phyloP scores from a whole-genome alignment of 306 rosid species.

The Vachellia collinsii region DNA sequence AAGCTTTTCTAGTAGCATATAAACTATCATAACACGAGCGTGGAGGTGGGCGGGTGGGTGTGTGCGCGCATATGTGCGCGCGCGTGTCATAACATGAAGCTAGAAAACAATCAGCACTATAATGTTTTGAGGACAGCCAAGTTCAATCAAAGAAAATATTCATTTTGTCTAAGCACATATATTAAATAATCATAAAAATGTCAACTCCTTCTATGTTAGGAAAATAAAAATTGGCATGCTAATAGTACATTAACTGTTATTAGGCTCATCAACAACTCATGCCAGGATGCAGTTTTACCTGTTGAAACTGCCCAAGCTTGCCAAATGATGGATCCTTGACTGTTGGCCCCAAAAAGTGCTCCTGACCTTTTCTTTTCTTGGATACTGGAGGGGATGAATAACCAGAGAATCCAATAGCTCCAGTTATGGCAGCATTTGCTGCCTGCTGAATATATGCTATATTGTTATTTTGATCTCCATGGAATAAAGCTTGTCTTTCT shows the following conservation, averaged over 20 bases:
- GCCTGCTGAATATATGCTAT: conserved; percentile 81
- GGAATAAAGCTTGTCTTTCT: conserved; percentile 97
- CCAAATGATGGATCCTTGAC: conserved; percentile 73
- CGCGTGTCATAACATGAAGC: background rate
- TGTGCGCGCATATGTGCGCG: background rate
- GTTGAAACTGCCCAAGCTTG: conserved; percentile 69
- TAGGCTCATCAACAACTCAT: conserved; percentile 15
- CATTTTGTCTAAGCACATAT: conserved; percentile 6
- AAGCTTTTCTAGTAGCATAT: background rate
- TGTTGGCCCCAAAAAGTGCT: conserved; percentile 67
- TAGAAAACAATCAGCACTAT: background rate
- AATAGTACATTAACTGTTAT: conserved; percentile 1
- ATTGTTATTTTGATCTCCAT: conserved; percentile 84
- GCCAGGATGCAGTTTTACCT: conserved; percentile 61
- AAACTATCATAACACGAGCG: background rate
- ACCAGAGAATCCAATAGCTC: conserved; percentile 97
- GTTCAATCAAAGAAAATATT: conserved; percentile 29
- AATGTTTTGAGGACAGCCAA: background rate
- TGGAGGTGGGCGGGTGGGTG: too few species aligned
- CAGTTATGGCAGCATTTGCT: conserved; percentile 99
- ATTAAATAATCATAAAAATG: conserved; percentile 25
- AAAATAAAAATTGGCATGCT: conserved; percentile 12
- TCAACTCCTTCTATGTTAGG: conserved; percentile 13
- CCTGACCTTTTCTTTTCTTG: conserved; percentile 83
- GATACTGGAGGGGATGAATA: conserved; percentile 81